Conservation (phyloP, 768 basidiomycete species). For the Jaapia argillacea region DNA sequence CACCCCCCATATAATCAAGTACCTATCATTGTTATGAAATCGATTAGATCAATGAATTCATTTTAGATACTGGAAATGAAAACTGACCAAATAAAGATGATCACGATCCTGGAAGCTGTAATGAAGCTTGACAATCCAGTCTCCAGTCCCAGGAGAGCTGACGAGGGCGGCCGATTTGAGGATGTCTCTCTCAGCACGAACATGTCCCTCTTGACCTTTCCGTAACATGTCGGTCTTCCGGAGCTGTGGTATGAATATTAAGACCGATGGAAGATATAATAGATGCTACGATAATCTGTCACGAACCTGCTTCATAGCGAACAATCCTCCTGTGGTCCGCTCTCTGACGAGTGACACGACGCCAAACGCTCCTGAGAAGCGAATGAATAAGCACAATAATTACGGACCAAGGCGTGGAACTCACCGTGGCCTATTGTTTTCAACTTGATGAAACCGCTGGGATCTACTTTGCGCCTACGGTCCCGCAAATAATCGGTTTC, state of each 20-base stretch:
- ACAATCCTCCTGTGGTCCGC: slow-evolving; percentile 66
- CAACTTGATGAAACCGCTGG: slow-evolving; percentile 77
- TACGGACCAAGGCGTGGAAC: slow-evolving; percentile 9
- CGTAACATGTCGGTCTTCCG: slow-evolving; percentile 89
- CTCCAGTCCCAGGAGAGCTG: slow-evolving; percentile 61
- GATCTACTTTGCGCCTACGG: slow-evolving; percentile 71
- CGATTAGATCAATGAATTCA: slow-evolving; percentile 34
- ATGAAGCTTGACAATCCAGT: slow-evolving; percentile 90
- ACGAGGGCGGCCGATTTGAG: slow-evolving; percentile 84
- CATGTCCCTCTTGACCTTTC: slow-evolving; percentile 95
- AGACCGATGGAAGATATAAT: slow-evolving; percentile 12
- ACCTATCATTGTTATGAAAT: slow-evolving; percentile 58
- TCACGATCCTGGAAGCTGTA: slow-evolving; percentile 96
- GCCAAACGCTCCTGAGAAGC: slow-evolving; percentile 76
- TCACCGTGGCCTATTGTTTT: slow-evolving; percentile 93
- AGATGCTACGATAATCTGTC: slow-evolving; percentile 15
- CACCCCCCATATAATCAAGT: slow-evolving; percentile 92
- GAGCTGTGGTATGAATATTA: slow-evolving; percentile 49
- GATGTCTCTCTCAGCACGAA: slow-evolving; percentile 90
- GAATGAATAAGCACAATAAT: slow-evolving; percentile 16
- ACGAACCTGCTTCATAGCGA: slow-evolving; percentile 91
- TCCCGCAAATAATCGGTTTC: slow-evolving; percentile 89
- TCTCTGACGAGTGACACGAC: slow-evolving; percentile 91
- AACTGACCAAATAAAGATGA: slow-evolving; percentile 82
- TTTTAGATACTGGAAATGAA: slow-evolving; percentile 14